Base-by-base conservation (phyloP, 805 yeast species). In the Wickerhamiella nectarea region DNA sequence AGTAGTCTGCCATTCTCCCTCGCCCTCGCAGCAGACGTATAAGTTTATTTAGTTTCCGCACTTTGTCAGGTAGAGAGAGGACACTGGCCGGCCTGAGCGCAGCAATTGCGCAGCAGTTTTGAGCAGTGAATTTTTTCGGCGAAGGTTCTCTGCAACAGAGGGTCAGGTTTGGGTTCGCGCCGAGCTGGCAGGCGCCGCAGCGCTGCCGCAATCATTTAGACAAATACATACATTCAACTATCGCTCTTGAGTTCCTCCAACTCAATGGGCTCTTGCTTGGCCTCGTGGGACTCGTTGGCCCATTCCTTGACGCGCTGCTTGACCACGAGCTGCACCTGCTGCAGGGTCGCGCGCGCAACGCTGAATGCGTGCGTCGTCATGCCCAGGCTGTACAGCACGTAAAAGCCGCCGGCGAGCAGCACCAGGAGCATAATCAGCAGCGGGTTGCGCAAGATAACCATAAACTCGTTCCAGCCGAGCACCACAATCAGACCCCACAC, bases 381-480 rank as follows among this genome's bases (percentile, higher is more conserved):
- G 50, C 80, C 80, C 58, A 80, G 67, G 45, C 70, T 71, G 56
- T 82, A 79, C 47, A 85, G 70, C 41, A 81, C 71, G 57, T 80
- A 84, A 1, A 71, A 57, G 1, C 74, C 80, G 0, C 81, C 83
- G 1, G 72, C 72, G 1, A 70, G 36, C 9, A 85, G 41, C 36
- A 87, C 57, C 1, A 73, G 53, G 39, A 86, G 58, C 33, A 61
- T 34, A 50, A 87, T 76, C 52, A 81, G 72, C n/a, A 89, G 54
- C 42, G 98, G 96, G 57, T 83, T 87, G 50, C 93, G 72, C 36
- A 91, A 56, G 14, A 91, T 74, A 8, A 91, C 80, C 80, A 86
- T 73, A 52, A 91, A 79, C 67, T 91, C 96, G 60, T 87, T 87
- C 95, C 95, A 91, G 8, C 98, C 98, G 18, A 91, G 66, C 3